These are phyloP conservation scores for Tothia fuscella DNA, from an alignment of 2,329 filamentous ascomycete genomes.

Conservation along the genomic window DNA sequence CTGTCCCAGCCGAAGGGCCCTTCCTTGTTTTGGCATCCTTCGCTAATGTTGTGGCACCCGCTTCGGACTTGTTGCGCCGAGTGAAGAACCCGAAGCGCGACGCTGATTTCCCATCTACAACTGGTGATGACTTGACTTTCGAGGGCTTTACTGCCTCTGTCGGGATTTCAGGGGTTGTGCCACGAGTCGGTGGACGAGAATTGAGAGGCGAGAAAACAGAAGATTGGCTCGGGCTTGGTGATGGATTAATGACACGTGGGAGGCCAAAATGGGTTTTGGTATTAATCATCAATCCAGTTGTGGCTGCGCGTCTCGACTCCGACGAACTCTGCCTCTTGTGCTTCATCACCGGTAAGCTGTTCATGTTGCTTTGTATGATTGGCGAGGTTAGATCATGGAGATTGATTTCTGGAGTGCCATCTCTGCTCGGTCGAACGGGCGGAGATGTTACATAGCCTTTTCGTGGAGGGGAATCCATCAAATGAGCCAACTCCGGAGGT, in stretches of 20 bases:
- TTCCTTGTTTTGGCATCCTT: slow-evolving; percentile 51
- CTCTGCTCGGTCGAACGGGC: slow-evolving; percentile 33
- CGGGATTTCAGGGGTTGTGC: slow-evolving; percentile 28
- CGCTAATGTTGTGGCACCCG: slow-evolving; percentile 36
- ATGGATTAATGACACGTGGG: slow-evolving; percentile 21
- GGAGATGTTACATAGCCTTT: slow-evolving; percentile 33
- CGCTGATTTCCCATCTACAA: slow-evolving; percentile 48
- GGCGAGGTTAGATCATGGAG: slow-evolving; percentile 37
- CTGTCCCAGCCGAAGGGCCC: slow-evolving; percentile 83
- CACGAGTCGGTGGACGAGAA: slow-evolving; percentile 16
- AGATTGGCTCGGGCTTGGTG: slow-evolving; percentile 23
- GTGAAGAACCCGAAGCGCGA: slow-evolving; percentile 69
- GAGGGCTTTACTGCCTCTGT: slow-evolving; percentile 21
- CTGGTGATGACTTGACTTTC: slow-evolving; percentile 29
- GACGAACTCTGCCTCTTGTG: slow-evolving; percentile 40
- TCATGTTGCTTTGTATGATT: slow-evolving; percentile 45
- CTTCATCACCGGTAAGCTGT: slow-evolving; percentile 32
- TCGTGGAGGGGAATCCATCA: slow-evolving; percentile 46
- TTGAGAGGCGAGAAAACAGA: slow-evolving; percentile 18
- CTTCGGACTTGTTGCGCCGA: slow-evolving; percentile 54
- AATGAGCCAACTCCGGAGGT: slow-evolving; percentile 33
- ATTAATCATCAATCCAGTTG: slow-evolving; percentile 23
- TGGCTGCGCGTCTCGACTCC: slow-evolving; percentile 37
- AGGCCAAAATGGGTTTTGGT: slow-evolving; percentile 14
- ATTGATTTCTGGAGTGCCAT: slow-evolving; percentile 32